phyloP scores from a whole-genome alignment of 2,329 filamentous ascomycete species.

The Exophiala phaeomuriformis region DNA sequence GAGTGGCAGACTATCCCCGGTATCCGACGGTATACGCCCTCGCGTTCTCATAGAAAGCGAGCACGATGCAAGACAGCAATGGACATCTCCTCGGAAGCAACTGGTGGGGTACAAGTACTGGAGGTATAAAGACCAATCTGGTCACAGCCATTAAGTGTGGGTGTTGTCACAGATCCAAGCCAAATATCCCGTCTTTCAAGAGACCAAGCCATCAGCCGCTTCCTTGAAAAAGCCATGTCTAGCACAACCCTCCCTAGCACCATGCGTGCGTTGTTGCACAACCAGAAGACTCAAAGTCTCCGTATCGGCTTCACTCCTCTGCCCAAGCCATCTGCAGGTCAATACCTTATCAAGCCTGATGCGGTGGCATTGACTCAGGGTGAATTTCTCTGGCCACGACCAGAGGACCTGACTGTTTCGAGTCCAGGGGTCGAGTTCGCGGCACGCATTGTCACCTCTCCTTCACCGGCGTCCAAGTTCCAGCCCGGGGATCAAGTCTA shows the following conservation, averaged over 20 bases:
- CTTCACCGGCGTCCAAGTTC: conserved; percentile 33
- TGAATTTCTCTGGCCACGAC: conserved; percentile 40
- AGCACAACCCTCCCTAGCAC: conserved; percentile 10
- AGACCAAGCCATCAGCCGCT: background rate
- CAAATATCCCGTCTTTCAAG: background rate
- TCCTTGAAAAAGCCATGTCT: conserved; percentile 2
- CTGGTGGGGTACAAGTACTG: no score
- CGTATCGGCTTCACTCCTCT: conserved; percentile 22
- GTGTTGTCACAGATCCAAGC: no score
- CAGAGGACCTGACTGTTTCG: conserved; percentile 26
- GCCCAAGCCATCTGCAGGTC: conserved; percentile 25
- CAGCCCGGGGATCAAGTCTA: conserved; percentile 36
- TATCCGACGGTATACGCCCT: no score
- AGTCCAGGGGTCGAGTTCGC: conserved; percentile 41
- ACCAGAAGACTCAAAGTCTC: conserved; percentile 18
- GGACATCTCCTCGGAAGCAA: no score
- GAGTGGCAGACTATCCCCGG: no score
- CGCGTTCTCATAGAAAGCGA: no score
- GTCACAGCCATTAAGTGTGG: no score
- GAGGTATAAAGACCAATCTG: no score
- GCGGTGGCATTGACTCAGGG: conserved; percentile 36
- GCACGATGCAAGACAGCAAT: no score
- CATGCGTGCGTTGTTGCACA: conserved; percentile 20
- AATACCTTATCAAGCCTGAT: conserved; percentile 38
- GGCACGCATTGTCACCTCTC: conserved; percentile 35